These are phyloP conservation scores for Curvularia hawaiiensis DNA, from an alignment of 2,329 filamentous ascomycete species.

Conservation along the genomic window DNA sequence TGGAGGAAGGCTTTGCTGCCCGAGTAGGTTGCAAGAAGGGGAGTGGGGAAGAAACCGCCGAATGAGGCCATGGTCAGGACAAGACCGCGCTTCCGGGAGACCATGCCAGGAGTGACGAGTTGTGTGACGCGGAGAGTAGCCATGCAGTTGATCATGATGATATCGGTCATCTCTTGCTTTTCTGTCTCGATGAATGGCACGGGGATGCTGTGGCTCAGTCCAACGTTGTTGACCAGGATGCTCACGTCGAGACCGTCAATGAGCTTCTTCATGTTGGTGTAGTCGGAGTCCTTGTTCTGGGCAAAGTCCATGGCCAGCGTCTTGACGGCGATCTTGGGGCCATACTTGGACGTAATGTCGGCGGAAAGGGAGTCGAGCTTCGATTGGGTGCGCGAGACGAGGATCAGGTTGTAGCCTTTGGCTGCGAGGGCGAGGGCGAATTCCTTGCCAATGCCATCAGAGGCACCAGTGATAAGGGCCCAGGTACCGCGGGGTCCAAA, in stretches of 20 bases:
- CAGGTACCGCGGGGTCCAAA: constrained; percentile 93
- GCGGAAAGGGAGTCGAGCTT: constrained; percentile 80
- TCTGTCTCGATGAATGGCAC: constrained; percentile 84
- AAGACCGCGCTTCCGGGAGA: constrained; percentile 80
- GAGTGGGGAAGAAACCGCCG: constrained; percentile 88
- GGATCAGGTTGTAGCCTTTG: constrained; percentile 92
- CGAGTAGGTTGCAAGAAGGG: constrained; percentile 92
- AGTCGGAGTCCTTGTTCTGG: constrained; percentile 78
- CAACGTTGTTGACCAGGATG: constrained; percentile 96
- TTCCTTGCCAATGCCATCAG: constrained; percentile 96
- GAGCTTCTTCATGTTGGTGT: constrained; percentile 70
- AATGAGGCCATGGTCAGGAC: constrained; percentile 98
- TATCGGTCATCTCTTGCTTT: constrained; percentile 80
- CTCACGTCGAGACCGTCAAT: constrained; percentile 78
- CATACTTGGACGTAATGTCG: constrained; percentile 75
- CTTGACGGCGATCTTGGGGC: constrained; percentile 70
- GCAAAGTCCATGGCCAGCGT: constrained; percentile 91
- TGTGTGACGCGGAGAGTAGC: constrained; percentile 89
- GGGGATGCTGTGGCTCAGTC: constrained; percentile 90
- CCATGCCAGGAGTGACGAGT: constrained; percentile 82
- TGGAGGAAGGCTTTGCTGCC: constrained; percentile 98
- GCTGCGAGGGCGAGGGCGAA: constrained; percentile 87
- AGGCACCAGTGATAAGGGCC: constrained; percentile 93
- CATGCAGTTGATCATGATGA: constrained; percentile 93
- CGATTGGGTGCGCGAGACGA: constrained; percentile 92